Evolutionary conservation across 139 green algal genomes (phyloP).

Genomic region (Chlamydomonas urium): DNA sequence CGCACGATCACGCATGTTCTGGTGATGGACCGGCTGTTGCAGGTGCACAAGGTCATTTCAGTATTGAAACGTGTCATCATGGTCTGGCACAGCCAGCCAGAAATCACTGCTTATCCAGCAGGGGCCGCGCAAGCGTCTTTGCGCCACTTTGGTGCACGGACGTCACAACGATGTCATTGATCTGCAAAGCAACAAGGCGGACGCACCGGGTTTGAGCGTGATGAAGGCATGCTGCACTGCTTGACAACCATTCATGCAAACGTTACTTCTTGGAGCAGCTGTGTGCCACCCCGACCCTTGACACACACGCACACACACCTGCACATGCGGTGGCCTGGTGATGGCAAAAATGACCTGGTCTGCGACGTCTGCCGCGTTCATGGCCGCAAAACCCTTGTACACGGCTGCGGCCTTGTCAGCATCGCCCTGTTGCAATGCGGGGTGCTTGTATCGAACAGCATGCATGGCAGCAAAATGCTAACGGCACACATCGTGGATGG

Average conservation of each 20-base stretch:
- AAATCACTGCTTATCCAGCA: neutral
- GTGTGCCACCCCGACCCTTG: neutral
- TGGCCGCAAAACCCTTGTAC: slow-evolving; percentile 66
- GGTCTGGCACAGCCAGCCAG: too few relatives aligned
- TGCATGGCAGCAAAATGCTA: too few relatives aligned
- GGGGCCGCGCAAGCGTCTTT: slow-evolving; percentile 34
- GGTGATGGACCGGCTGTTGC: too few relatives aligned
- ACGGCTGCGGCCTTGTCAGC: slow-evolving; percentile 54
- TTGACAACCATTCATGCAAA: neutral
- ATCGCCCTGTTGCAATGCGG: slow-evolving; percentile 22
- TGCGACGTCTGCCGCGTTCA: slow-evolving; percentile 73
- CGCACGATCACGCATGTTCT: too few relatives aligned
- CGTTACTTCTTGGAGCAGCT: neutral
- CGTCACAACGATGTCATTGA: slow-evolving; percentile 57
- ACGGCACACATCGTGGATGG: too few relatives aligned
- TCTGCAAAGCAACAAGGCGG: slow-evolving; percentile 53
- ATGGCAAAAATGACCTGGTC: slow-evolving; percentile 78
- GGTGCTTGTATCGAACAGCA: too few relatives aligned
- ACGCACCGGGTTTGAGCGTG: neutral
- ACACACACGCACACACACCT: neutral
- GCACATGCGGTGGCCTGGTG: neutral
- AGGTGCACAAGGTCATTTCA: too few relatives aligned
- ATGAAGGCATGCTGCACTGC: neutral
- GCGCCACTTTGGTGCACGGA: slow-evolving; percentile 52
- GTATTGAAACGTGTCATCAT: too few relatives aligned